Base-by-base conservation (phyloP, 2,329 filamentous ascomycete genomes). In the Clonostachys byssicola region DNA sequence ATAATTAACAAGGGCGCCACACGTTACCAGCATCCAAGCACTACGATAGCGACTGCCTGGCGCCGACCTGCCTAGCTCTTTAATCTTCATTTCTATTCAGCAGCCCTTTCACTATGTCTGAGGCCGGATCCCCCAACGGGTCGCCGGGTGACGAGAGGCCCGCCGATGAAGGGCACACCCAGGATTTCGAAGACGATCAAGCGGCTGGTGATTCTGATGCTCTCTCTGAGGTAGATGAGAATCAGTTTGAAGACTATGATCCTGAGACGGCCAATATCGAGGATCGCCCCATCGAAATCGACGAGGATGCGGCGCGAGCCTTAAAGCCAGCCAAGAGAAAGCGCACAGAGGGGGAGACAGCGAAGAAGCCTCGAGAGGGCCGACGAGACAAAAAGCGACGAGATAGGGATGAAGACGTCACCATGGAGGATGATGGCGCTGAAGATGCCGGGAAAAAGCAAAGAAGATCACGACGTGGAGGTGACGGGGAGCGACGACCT, bases 351-450 rank as follows among this genome's bases (percentile, higher is more conserved):
- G 83, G 83, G 45, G 81, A 78, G 33, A 76, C 77, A 43, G 67
- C 74, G 40, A 89, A 87, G 66, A 94, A 90, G 69, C 86, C 88
- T 46, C 84, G 86, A 63, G 86, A 84, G 58, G 84, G 81, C n/a
- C 77, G 83, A 44, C 77, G 85, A 57, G 85, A 85, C 54, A 88
- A 89, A 67, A 83, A 85, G 62, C 70, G 65, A 34, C 60, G 78
- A 42, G 68, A 74, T 43, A 68, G 68, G 38, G 74, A 77, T 49
- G 75, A 73, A 2, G 77, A 77, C 50, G 77, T 75, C 44, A 45
- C 54, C 6, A 58, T 62, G 56, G 76, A 77, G 33, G 75, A 75
- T 47, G 75, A 71, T 40, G 73, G 66, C 23, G 74, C 69, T 6
- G 68, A 68, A 40, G 68, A 66, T 10, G 72, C 73, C 12, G 67